Evolutionary conservation across 768 basidiomycete species (phyloP).

Genomic region (Podaxis sp.): DNA sequence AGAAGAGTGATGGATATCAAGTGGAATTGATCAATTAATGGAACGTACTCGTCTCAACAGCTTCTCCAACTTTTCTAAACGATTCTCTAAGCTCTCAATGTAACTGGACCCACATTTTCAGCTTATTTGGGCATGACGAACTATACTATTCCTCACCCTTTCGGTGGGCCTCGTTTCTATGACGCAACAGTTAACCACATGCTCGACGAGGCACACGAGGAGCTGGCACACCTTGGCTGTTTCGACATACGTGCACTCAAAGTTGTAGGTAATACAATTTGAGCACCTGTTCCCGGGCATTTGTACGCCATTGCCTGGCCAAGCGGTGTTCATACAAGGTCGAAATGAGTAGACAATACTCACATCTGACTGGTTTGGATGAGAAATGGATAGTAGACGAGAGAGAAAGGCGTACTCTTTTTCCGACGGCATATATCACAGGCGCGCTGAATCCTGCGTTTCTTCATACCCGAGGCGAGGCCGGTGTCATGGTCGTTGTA

Average conservation of each 20-base stretch:
- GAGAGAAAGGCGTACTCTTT: slow-evolving; percentile 54
- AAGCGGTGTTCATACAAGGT: background rate
- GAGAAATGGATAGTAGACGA: background rate
- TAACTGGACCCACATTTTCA: slow-evolving; percentile 32
- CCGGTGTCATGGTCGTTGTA: slow-evolving; percentile 42
- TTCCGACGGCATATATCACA: slow-evolving; percentile 84
- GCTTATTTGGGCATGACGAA: background rate
- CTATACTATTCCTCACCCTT: slow-evolving; percentile 41
- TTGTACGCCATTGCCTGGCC: slow-evolving; percentile 65
- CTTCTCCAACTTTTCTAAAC: slow-evolving; percentile 60
- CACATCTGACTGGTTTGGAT: slow-evolving; percentile 57
- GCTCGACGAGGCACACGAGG: slow-evolving; percentile 16
- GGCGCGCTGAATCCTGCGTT: slow-evolving; percentile 71
- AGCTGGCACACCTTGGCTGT: slow-evolving; percentile 56
- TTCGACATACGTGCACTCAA: slow-evolving; percentile 69
- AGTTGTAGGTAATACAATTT: slow-evolving; percentile 62
- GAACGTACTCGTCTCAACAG: slow-evolving; percentile 42
- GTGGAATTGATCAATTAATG: background rate
- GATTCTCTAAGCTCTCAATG: slow-evolving; percentile 60
- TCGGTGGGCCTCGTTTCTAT: slow-evolving; percentile 60
- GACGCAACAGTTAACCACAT: slow-evolving; percentile 1
- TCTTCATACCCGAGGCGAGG: slow-evolving; percentile 47
- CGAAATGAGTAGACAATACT: slow-evolving; percentile 22
- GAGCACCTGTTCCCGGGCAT: slow-evolving; percentile 67
- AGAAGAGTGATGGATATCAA: background rate